phyloP scores from a whole-genome alignment of 768 basidiomycete species.

The Nidularia pulvinata region DNA sequence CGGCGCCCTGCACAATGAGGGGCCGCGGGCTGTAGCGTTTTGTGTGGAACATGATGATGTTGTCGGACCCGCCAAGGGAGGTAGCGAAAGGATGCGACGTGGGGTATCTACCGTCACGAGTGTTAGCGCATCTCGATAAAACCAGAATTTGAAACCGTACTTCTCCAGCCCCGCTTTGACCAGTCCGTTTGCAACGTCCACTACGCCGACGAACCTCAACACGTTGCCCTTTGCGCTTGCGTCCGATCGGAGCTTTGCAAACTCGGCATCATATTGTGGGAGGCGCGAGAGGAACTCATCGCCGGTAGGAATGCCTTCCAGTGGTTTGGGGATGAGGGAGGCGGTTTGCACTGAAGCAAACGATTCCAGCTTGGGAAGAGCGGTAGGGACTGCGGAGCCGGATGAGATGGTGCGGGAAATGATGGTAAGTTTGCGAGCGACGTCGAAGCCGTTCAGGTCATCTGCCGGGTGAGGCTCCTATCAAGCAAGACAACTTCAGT shows the following conservation, averaged over 20 bases:
- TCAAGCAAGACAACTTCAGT: background rate
- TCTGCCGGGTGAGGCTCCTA: constrained; percentile 98
- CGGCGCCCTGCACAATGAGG: constrained; percentile 92
- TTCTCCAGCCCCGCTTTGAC: constrained; percentile 90
- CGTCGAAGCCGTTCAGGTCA: constrained; percentile 96
- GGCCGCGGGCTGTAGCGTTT: constrained; percentile 88
- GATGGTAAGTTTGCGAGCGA: constrained; percentile 96
- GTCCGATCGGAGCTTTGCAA: constrained; percentile 72
- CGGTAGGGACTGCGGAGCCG: constrained; percentile 23
- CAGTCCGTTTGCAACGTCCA: constrained; percentile 71
- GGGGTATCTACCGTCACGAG: constrained; percentile 63
- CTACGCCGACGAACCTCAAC: constrained; percentile 91
- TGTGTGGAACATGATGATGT: constrained; percentile 98
- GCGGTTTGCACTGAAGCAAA: constrained; percentile 80
- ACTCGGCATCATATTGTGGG: constrained; percentile 81
- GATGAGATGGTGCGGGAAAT: constrained; percentile 77
- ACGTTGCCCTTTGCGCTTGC: constrained; percentile 84
- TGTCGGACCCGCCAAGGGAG: constrained; percentile 94
- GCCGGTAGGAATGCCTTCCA: constrained; percentile 68
- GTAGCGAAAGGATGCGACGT: constrained; percentile 93
- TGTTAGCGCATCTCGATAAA: background rate
- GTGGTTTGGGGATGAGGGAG: constrained; percentile 81
- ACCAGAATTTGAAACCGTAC: constrained; percentile 40
- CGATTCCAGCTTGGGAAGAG: constrained; percentile 65
- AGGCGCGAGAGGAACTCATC: constrained; percentile 83